Percentiles rank a stretch among this genome's conserved stretches.
Evolutionary conservation across 129 eudicot species (phyloP).

Genomic region (Oenanthe sinensis): DNA sequence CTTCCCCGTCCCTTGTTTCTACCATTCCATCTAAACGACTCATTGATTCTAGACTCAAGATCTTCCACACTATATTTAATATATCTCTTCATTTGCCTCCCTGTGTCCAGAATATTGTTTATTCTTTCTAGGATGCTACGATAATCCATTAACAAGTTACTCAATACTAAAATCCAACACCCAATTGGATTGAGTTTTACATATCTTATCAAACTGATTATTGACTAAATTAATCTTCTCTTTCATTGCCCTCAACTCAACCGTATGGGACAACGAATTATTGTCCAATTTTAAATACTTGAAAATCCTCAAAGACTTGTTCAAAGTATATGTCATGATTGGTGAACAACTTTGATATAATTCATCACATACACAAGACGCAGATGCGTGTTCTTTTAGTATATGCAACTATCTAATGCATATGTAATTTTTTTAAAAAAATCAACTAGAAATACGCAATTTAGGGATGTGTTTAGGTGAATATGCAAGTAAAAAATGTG

Average conservation of each 20-base stretch:
- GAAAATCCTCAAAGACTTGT: slow-evolving; percentile 65
- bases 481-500: too few species aligned
- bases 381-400: too few species aligned
- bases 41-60: slow-evolving; percentile 56
- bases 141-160: slow-evolving; percentile 53
- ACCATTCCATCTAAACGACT: slow-evolving; percentile 55
- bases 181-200: slow-evolving; percentile 74
- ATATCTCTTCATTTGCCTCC: slow-evolving; percentile 63
- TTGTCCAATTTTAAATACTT: slow-evolving; percentile 57
- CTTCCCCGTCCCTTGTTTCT: slow-evolving; percentile 42
- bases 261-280: slow-evolving; percentile 40
- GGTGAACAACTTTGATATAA: slow-evolving; percentile 78
- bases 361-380: slow-evolving; percentile 98
- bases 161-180: slow-evolving; percentile 48
- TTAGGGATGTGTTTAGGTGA: too few species aligned
- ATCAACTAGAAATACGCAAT: too few species aligned
- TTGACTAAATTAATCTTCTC: slow-evolving; percentile 77
- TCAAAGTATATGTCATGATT: slow-evolving; percentile 57
- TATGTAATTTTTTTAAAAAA: too few species aligned
- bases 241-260: slow-evolving; percentile 46
- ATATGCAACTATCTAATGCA: too few species aligned
- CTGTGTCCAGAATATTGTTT: slow-evolving; percentile 39
- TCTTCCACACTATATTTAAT: slow-evolving; percentile 64
- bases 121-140: slow-evolving; percentile 55
- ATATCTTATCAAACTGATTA: slow-evolving; percentile 63